Conservation (phyloP, 768 basidiomycete species). For the Agaricus blazei region DNA sequence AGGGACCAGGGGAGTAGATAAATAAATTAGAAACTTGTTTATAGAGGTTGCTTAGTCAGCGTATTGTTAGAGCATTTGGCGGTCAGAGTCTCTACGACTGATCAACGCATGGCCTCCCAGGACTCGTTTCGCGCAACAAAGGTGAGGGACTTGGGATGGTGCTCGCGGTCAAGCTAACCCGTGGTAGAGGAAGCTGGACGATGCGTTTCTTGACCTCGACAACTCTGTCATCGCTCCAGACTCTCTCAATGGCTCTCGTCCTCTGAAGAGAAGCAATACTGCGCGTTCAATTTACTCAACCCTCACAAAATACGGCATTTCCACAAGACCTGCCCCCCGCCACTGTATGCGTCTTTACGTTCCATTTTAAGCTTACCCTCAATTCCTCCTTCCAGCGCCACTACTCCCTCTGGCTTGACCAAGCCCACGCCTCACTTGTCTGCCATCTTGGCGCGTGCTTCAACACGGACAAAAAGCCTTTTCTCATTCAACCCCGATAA, state of each 20-base stretch:
- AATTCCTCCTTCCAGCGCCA: background rate
- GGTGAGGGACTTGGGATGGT: constrained; percentile 19
- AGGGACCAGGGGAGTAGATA: background rate
- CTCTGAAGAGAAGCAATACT: constrained; percentile 50
- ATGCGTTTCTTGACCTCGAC: constrained; percentile 72
- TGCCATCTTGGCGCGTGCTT: constrained; percentile 66
- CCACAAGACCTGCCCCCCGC: background rate
- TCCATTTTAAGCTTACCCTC: background rate
- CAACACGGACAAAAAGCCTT: constrained; percentile 47
- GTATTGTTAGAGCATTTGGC: background rate
- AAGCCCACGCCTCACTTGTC: constrained; percentile 66
- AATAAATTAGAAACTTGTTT: background rate
- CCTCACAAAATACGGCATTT: constrained; percentile 70
- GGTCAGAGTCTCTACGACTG: too few relatives aligned
- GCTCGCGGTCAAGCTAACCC: background rate
- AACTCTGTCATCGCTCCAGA: constrained; percentile 45
- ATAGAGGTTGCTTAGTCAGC: constrained; percentile 1
- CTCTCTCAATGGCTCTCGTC: constrained; percentile 29
- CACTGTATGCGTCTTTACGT: background rate
- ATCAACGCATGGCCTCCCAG: background rate
- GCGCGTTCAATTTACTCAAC: constrained; percentile 69
- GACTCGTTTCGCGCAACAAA: constrained; percentile 30
- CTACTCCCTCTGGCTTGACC: constrained; percentile 21
- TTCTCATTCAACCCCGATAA: constrained; percentile 39
- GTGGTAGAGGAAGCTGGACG: constrained; percentile 71